A percentile compares a stretch with the other conserved stretches of the same genome.
These are phyloP conservation scores for Psidium guajava DNA, from an alignment of 345 rosid species.

Conservation along the genomic window DNA sequence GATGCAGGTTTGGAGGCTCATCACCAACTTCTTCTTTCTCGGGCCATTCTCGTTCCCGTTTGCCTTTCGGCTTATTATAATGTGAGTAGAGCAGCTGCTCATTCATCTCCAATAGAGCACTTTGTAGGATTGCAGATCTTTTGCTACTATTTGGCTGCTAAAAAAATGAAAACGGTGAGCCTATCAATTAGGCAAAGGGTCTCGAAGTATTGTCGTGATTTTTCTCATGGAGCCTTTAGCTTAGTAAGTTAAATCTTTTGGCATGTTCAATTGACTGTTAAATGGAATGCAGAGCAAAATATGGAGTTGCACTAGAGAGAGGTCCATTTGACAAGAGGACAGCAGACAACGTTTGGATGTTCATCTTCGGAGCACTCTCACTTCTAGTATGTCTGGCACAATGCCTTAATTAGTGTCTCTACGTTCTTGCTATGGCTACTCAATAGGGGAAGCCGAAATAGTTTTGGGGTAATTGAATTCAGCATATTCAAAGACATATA, in stretches of 20 bases:
- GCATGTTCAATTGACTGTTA: not conserved
- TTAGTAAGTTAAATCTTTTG: not conserved
- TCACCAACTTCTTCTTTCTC: conserved; percentile 49
- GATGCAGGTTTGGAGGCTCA: conserved; percentile 53
- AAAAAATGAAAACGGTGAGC: not conserved
- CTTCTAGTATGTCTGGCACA: conserved; percentile 27
- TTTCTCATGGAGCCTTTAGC: not conserved
- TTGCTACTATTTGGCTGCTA: not conserved
- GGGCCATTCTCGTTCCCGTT: conserved; percentile 42
- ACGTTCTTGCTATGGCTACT: not conserved
- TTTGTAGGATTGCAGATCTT: not conserved
- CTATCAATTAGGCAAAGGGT: not conserved
- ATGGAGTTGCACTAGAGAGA: conserved; percentile 50
- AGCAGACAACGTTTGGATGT: conserved; percentile 64
- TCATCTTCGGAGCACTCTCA: conserved; percentile 54
- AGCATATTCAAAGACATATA: not conserved
- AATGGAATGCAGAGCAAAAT: conserved; percentile 29
- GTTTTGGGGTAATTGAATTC: not conserved
- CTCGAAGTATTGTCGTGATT: not conserved
- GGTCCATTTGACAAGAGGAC: conserved; percentile 62
- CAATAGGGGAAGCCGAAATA: not conserved
- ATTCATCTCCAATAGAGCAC: not conserved
- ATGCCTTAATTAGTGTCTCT: not conserved
- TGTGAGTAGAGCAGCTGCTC: conserved; percentile 18
- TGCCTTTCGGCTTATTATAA: conserved; percentile 39